Base-by-base conservation (phyloP, 225 moss, liverwort and hornwort species). In the Physcomitrellopsis africana region DNA sequence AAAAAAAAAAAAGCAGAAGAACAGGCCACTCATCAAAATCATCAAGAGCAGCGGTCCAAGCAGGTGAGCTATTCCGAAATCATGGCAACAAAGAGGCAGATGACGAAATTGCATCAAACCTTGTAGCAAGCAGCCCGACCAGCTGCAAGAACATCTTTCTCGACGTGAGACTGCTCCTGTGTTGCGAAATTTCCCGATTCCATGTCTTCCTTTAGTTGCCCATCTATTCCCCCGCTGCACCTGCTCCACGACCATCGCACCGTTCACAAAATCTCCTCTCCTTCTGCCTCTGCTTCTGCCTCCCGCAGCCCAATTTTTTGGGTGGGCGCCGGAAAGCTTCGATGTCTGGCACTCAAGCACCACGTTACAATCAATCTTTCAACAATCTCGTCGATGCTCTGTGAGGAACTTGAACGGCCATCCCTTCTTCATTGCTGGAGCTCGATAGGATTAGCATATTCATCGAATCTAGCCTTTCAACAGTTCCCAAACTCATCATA, bases 91-190 rank as follows among this genome's bases (percentile, higher is more conserved):
- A 56, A n/a, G n/a, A 18, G 18, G 55, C 55, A 56, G 49, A 49
- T 11, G 55, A 56, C 55, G 55, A 56, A 20, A 56, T 9, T 56
- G 5, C 9, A 11, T 18, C 26, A 27, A 23, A 85, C 85, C 81
- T 81, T 79, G 47, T 85, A 81, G 63, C 85, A 85, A 54, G 85
- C 85, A 45, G 77, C 75, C 52, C 85, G 78, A 11, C 85, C 85
- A 53, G 74, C 65, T 15, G 85, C 85, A 7, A 85, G 62, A 29
- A 85, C 85, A 47, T 85, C 85, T 64, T 63, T 73, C 68, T 73
- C 80, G 10, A 79, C 73, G 11, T 27, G 49, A 26, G 19, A 17
- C 16, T 68, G 48, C 69, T 62, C 49, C 10, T 51, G 29, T 18
- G 23, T 11, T 13, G 44, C 45, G 18, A 48, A 11, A 19, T 46